phyloP scores from a whole-genome alignment of 371 early-diverging fungal genomes.

The Polyrhizophydium stewartii region DNA sequence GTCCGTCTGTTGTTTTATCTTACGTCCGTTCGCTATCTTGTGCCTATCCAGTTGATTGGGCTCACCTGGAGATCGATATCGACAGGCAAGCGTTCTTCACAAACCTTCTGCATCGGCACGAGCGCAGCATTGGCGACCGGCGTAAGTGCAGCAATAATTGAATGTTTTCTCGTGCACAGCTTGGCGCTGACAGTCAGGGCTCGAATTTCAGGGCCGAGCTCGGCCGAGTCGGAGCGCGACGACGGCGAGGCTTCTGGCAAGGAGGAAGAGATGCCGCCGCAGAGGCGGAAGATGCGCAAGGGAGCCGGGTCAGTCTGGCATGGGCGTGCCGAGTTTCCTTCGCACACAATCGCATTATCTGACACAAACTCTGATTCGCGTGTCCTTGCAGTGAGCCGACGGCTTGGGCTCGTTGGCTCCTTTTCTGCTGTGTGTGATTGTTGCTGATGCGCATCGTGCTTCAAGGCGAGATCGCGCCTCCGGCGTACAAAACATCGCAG shows the following conservation, averaged over 20 bases:
- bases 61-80: conserved; percentile 29
- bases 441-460: not conserved
- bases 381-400: not conserved
- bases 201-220: too few species aligned
- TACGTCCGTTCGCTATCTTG: not conserved
- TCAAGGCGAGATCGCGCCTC: not conserved
- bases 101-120: conserved; percentile 16
- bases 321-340: too few species aligned
- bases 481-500: not conserved
- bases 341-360: too few species aligned
- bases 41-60: conserved; percentile 29
- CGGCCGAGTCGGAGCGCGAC: too few species aligned
- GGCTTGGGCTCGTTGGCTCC: not conserved
- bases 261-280: too few species aligned
- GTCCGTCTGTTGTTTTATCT: not conserved
- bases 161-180: too few species aligned
- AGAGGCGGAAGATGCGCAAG: too few species aligned
- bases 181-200: too few species aligned
- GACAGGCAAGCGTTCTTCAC: conserved; percentile 36
- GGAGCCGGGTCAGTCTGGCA: too few species aligned
- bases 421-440: not conserved
- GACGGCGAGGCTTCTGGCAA: too few species aligned
- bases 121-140: too few species aligned
- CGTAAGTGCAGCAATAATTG: too few species aligned
- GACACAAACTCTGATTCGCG: not conserved